phyloP scores from a whole-genome alignment of 2,329 filamentous ascomycete genomes.

The Penicillium sp. region DNA sequence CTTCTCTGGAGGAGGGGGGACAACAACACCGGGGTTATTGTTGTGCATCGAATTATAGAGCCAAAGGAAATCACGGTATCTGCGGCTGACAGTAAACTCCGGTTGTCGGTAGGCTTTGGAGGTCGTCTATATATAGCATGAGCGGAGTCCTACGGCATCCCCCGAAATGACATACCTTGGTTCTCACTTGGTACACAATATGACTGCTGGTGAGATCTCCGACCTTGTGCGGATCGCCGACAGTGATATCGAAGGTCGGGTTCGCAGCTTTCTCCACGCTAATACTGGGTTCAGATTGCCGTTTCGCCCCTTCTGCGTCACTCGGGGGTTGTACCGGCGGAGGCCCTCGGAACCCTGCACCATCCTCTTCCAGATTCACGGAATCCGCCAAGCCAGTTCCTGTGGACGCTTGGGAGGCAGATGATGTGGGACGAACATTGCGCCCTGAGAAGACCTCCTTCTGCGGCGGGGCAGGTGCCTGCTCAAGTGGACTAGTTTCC shows the following conservation, averaged over 20 bases:
- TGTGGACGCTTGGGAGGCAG: conserved; percentile 41
- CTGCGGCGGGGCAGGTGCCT: conserved; percentile 51
- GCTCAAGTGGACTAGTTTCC: too few species aligned
- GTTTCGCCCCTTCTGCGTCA: conserved; percentile 40
- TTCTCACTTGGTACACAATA: conserved; percentile 92
- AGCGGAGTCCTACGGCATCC: conserved; percentile 15
- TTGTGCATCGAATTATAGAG: conserved; percentile 88
- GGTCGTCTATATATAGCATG: conserved; percentile 55
- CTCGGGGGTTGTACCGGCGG: conserved; percentile 50
- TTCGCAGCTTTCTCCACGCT: conserved; percentile 89
- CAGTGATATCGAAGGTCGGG: conserved; percentile 78
- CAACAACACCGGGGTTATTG: conserved; percentile 89
- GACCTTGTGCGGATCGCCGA: conserved; percentile 96
- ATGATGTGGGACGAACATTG: conserved; percentile 30
- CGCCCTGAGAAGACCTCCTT: conserved; percentile 45
- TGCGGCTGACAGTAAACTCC: conserved; percentile 84
- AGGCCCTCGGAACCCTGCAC: conserved; percentile 55
- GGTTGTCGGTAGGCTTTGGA: conserved; percentile 90
- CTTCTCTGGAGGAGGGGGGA: conserved; percentile 93
- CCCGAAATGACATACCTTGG: too few species aligned
- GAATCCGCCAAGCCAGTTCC: conserved; percentile 52
- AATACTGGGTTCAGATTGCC: conserved; percentile 63
- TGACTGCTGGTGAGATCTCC: conserved; percentile 93
- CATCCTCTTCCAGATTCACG: conserved; percentile 63
- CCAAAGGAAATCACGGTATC: conserved; percentile 96